Base-by-base conservation (phyloP, 164 flowering plant species). In the Magnolia changhungtana region DNA sequence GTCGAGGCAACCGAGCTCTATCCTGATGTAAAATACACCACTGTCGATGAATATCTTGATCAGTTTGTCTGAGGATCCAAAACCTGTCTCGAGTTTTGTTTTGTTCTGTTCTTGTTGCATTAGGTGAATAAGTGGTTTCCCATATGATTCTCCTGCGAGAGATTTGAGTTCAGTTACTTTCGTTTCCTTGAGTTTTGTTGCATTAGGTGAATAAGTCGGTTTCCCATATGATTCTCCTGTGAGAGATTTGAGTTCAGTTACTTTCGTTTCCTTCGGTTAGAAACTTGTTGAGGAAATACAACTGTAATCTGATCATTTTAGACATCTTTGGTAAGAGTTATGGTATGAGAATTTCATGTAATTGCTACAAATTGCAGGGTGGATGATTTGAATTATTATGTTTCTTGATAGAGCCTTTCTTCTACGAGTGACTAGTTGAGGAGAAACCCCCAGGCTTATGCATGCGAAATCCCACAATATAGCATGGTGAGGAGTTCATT, bases 1-100 rank as follows among this genome's bases (percentile, higher is more conserved):
- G 87, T 87, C 10, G 90, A 87, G 81, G 91, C 88, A 45, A 82
- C 87, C 0, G 83, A 82, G 83, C 86, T 88, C 10, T 88, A 86
- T 69, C 90, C 89, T 0, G 88, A 86, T 69, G 89, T 86, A 20
- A 82, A 86, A 20, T 85, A 88, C 83, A 84, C 88, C 50, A 75
- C 82, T 7, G 87, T 86, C 64, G 88, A 86, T 50, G 86, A 86
- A 49, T 88, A 74, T 76, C 87, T 88, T 7, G 52, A 80, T 16
- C 83, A 76, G 37, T 84, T 85, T 24, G 85, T 80, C 37, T 86
- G 83, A 84, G 69, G 27, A 29, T 3, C 9, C 67, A 64, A 19
- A 18, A 64, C 18, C 67, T 7, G 23, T n/a, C 23, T 19, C 20
- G 18, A 37, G 45, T 37, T 37, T 5, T 37, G 45, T 37, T 37